phyloP scores from a whole-genome alignment of 2,329 filamentous ascomycete species.

The Aspergillus uvarum region DNA sequence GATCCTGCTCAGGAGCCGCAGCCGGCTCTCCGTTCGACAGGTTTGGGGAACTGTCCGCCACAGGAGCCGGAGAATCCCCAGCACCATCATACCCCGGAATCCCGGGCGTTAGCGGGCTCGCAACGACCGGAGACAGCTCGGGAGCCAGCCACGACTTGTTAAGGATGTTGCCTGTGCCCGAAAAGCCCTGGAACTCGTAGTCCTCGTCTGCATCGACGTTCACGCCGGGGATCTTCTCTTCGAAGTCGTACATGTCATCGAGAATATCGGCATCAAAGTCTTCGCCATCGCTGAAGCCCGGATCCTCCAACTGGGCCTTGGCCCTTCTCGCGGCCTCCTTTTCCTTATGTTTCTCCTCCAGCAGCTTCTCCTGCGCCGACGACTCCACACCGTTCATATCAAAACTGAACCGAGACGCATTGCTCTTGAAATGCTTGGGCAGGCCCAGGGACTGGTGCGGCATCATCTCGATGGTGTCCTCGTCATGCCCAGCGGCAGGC shows the following conservation, averaged over 20 bases:
- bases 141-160: slow-evolving; percentile 37
- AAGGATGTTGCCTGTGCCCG: slow-evolving; percentile 24
- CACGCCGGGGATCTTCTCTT: slow-evolving; percentile 50
- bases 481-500: slow-evolving; percentile 20
- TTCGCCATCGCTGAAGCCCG: slow-evolving; percentile 42
- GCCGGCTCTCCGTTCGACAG: not conserved
- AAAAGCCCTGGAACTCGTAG: slow-evolving; percentile 35
- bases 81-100: slow-evolving; percentile 14
- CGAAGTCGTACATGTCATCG: slow-evolving; percentile 45
- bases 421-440: slow-evolving; percentile 54
- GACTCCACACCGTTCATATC: slow-evolving; percentile 61
- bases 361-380: slow-evolving; percentile 58
- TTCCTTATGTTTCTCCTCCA: slow-evolving; percentile 63
- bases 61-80: not conserved
- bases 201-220: slow-evolving; percentile 48
- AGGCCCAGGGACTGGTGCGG: slow-evolving; percentile 34
- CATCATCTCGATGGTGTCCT: slow-evolving; percentile 34
- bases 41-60: not conserved
- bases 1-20: not conserved
- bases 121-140: slow-evolving; percentile 37
- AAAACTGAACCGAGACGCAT: slow-evolving; percentile 65
- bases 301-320: slow-evolving; percentile 30
- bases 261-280: slow-evolving; percentile 48
- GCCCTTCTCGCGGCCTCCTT: slow-evolving; percentile 48
- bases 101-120: slow-evolving; percentile 33